A percentile compares a stretch with the other conserved stretches of the same genome.
These are phyloP conservation scores for Curvularia eragrostidis DNA, from an alignment of 2,329 filamentous ascomycete species.

Conservation along the genomic window DNA sequence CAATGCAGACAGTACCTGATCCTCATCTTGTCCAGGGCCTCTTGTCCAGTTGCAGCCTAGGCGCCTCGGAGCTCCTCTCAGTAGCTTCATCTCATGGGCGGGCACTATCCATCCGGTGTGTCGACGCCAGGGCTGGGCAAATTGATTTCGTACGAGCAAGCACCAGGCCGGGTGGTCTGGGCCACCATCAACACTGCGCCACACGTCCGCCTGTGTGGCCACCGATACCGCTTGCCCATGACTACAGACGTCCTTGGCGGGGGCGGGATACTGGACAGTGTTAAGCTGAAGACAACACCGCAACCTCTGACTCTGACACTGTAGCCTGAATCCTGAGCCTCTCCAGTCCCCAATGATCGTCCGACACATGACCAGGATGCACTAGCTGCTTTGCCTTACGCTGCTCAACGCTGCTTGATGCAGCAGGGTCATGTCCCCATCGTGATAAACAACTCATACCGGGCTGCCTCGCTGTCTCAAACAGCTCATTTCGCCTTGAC, in stretches of 20 bases:
- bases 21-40: conserved; percentile 19
- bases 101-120: conserved; percentile 26
- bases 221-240: conserved; percentile 1
- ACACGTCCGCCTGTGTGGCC: conserved; percentile 6
- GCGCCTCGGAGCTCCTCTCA: conserved; percentile 14
- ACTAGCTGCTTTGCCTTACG: conserved; percentile 3
- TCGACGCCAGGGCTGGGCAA: conserved; percentile 16
- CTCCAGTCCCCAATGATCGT: conserved; percentile 11
- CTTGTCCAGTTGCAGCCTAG: conserved; percentile 25
- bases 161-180: background rate
- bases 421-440: conserved; percentile 12
- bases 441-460: conserved; percentile 13
- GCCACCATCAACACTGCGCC: conserved; percentile 4
- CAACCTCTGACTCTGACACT: conserved; percentile 4
- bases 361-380: conserved; percentile 11
- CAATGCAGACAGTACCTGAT: conserved; percentile 33
- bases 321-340: conserved; percentile 2
- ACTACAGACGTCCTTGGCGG: conserved; percentile 1
- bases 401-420: conserved; percentile 12
- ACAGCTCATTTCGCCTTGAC: conserved; percentile 14
- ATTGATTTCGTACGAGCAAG: conserved; percentile 26
- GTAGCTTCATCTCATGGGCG: conserved; percentile 29
- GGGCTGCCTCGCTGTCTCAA: background rate
- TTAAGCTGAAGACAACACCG: conserved; percentile 8
- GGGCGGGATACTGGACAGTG: background rate